A percentile compares a stretch with the other conserved stretches of the same genome.
These are phyloP conservation scores for Botrytis aclada DNA, from an alignment of 2,329 filamentous ascomycete species.

Conservation along the genomic window DNA sequence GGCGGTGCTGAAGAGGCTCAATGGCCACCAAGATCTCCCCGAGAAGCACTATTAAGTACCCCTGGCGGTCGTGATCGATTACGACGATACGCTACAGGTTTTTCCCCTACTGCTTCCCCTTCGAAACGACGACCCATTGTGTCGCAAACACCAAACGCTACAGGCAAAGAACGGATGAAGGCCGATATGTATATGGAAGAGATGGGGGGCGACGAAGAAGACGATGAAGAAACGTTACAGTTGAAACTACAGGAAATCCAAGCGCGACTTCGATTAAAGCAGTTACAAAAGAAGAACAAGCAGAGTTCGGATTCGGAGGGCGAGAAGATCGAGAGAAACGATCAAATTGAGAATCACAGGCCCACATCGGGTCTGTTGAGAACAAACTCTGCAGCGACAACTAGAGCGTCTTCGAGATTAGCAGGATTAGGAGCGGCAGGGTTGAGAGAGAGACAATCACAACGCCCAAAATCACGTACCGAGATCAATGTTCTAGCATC, in stretches of 20 bases:
- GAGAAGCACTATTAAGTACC: slow-evolving; percentile 62
- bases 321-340: slow-evolving; percentile 24
- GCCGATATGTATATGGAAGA: slow-evolving; percentile 38
- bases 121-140: slow-evolving; percentile 45
- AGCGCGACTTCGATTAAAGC: slow-evolving; percentile 82
- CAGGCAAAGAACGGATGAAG: slow-evolving; percentile 26
- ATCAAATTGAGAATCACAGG: slow-evolving; percentile 15
- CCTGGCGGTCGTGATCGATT: slow-evolving; percentile 77
- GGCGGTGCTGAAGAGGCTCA: slow-evolving; percentile 33
- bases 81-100: slow-evolving; percentile 62
- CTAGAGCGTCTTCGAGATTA: slow-evolving; percentile 31
- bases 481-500: slow-evolving; percentile 71
- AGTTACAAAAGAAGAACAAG: slow-evolving; percentile 64
- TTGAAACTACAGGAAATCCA: slow-evolving; percentile 86
- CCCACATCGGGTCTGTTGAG: slow-evolving; percentile 24
- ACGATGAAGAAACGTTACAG: slow-evolving; percentile 84
- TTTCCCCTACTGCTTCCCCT: slow-evolving; percentile 67
- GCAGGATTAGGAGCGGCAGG: slow-evolving; percentile 24
- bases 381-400: slow-evolving; percentile 31
- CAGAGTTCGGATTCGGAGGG: slow-evolving; percentile 35
- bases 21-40: slow-evolving; percentile 66
- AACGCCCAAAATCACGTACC: slow-evolving; percentile 37
- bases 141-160: slow-evolving; percentile 25
- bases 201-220: slow-evolving; percentile 56
- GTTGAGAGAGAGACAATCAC: slow-evolving; percentile 21